Evolutionary conservation across 768 basidiomycete species (phyloP), one percentile per base, ranked within the genome.

Genomic region (Psilocybe cyanescens): DNA sequence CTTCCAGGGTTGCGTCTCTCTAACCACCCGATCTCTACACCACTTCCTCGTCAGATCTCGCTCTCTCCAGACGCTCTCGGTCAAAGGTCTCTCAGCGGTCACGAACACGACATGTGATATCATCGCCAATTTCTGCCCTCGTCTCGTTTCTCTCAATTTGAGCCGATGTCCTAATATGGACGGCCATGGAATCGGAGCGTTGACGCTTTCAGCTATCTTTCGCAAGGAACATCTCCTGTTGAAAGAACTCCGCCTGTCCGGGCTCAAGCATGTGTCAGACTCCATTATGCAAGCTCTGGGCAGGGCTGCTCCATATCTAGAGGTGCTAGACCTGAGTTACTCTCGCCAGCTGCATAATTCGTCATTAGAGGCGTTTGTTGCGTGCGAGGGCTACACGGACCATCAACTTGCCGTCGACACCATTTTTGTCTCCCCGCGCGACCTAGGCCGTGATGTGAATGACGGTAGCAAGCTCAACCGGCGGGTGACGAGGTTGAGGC

Each of bases 301-400:
- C 5, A 83, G 77, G 64, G 88, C 84, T 2, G 83, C 90, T 0
- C 91, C 91, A 17, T 76, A 79, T 67, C 81, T 96, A 19, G 91
- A 94, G 72, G 84, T 92, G 16, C 78, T 96, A 19, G 94, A 96
- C 72, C 75, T 95, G 62, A 91, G 90, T 74, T 90, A 91, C 68
- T 80, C 84, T 59, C 81, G 82, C 31, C 82, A 86, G 58, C 72
- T 95, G 60, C 89, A 88, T 70, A 93, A 94, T 70, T 88, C 90
- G 2, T 85, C 87, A 2, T 65, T 94, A 62, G 90, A 90, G 48
- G 89, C 87, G 2, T 88, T 92, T 70, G 86, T 93, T 4, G 76
- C 84, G 1, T 86, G 86, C 61, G 69, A 79, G 24, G 75, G 79
- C 16, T 71, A 73, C 9, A 77, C 79, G 19, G 72, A 76, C 28